These are phyloP conservation scores for Pseudocercospora fuligena DNA, from an alignment of 2,329 filamentous ascomycete genomes.

Conservation along the genomic window DNA sequence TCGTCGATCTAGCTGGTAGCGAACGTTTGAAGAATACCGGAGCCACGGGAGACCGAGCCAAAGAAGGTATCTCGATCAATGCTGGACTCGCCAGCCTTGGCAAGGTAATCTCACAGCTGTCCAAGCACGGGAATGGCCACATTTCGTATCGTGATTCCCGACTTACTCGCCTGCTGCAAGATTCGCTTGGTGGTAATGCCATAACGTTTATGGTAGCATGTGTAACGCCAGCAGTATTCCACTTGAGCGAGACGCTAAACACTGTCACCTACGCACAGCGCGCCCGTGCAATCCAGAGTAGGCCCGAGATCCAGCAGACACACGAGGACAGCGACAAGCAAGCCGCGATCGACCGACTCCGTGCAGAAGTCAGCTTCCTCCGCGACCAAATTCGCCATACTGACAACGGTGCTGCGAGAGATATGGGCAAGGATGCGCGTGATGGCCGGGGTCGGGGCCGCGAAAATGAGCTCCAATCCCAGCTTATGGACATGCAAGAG, in stretches of 20 bases:
- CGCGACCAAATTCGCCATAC: constrained; percentile 89
- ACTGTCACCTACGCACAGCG: constrained; percentile 95
- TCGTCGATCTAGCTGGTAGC: constrained; percentile 95
- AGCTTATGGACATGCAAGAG: constrained; percentile 89
- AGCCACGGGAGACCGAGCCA: constrained; percentile 90
- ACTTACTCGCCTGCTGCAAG: constrained; percentile 90
- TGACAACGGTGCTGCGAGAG: constrained; percentile 68
- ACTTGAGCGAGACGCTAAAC: constrained; percentile 95
- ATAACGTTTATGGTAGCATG: constrained; percentile 99
- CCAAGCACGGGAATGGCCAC: constrained; percentile 81
- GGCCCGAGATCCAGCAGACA: constrained; percentile 91
- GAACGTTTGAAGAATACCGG: constrained; percentile 97
- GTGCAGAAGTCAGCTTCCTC: constrained; percentile 90
- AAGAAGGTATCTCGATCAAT: constrained; percentile 97
- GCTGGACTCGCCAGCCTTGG: constrained; percentile 91
- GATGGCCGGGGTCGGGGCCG: constrained; percentile 61
- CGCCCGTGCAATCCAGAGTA: constrained; percentile 94
- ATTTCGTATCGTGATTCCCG: constrained; percentile 99
- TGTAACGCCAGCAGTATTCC: constrained; percentile 94
- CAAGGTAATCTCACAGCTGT: constrained; percentile 97
- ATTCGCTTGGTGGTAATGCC: constrained; percentile 93
- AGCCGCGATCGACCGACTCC: constrained; percentile 87
- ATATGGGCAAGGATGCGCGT: constrained; percentile 69
- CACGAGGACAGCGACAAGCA: constrained; percentile 91
- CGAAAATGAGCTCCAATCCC: constrained; percentile 88